A percentile compares a stretch with the other conserved stretches of the same genome.
Evolutionary conservation across 2,329 filamentous ascomycete genomes (phyloP).

Genomic region (Talaromyces islandicus): DNA sequence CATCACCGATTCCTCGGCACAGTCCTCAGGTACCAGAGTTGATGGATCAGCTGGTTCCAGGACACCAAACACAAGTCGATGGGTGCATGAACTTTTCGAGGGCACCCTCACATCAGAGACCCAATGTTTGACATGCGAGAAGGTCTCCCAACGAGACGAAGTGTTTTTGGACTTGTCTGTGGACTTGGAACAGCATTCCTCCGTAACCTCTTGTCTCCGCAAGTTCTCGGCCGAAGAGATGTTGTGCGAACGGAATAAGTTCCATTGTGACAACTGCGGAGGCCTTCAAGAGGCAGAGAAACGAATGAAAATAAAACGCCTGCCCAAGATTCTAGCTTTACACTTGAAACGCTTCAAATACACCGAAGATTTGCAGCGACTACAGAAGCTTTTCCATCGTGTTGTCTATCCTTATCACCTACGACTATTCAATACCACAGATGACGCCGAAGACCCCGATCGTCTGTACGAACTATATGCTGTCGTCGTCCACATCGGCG

Average conservation of each 20-base stretch:
- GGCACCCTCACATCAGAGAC: conserved; percentile 93
- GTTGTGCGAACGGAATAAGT: conserved; percentile 97
- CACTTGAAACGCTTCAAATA: conserved; percentile 98
- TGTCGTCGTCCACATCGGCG: conserved; percentile 94
- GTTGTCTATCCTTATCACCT: conserved; percentile 97
- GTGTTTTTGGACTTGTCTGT: conserved; percentile 94
- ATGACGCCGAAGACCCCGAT: conserved; percentile 89
- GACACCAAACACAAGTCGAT: conserved; percentile 65
- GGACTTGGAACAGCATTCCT: conserved; percentile 89
- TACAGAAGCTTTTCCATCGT: conserved; percentile 94
- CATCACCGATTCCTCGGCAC: conserved; percentile 29
- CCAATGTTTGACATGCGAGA: conserved; percentile 92
- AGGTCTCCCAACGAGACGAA: conserved; percentile 88
- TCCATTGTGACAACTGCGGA: conserved; percentile 95
- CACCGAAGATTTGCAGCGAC: conserved; percentile 84
- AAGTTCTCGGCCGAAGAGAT: conserved; percentile 98
- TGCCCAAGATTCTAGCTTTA: conserved; percentile 84
- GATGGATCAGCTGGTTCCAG: conserved; percentile 33
- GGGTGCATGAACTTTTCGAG: conserved; percentile 97
- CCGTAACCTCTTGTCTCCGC: conserved; percentile 86
- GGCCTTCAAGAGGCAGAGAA: conserved; percentile 97
- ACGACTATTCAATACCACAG: conserved; percentile 94
- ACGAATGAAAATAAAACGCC: conserved; percentile 95
- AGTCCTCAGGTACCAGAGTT: conserved; percentile 15
- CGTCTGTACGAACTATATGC: conserved; percentile 94